Evolutionary conservation across 345 rosid species (phyloP).

Genomic region (Laguncularia racemosa): DNA sequence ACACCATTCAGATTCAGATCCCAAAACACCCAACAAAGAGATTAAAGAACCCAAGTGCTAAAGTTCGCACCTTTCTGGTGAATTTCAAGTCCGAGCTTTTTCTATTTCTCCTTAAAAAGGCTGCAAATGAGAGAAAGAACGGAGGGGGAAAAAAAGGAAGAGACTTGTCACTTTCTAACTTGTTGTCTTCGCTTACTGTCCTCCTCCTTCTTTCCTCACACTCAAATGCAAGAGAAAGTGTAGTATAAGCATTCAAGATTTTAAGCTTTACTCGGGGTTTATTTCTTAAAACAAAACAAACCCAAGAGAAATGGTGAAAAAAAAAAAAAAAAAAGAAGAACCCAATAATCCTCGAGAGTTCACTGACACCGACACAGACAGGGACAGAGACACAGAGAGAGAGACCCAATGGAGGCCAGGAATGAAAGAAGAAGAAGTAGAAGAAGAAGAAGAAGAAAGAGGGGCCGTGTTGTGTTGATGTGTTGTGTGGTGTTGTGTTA

Average conservation of each 20-base stretch:
- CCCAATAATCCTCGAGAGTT: not conserved
- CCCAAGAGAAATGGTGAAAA: not conserved
- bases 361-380: not conserved
- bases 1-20: constrained; percentile 1
- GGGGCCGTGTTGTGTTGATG: not conserved
- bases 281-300: not conserved
- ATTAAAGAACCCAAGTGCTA: too few relatives aligned
- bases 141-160: not conserved
- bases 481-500: constrained; percentile 1
- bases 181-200: not conserved
- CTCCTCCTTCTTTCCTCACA: constrained; percentile 6
- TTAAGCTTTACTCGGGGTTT: constrained; percentile 1
- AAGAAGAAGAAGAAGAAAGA: not conserved
- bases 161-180: not conserved
- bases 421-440: not conserved
- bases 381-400: not conserved
- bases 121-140: too few relatives aligned
- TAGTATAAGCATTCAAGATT: constrained; percentile 13
- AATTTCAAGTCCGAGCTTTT: too few relatives aligned
- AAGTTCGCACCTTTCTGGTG: too few relatives aligned
- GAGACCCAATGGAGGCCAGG: not conserved
- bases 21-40: not conserved
- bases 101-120: too few relatives aligned
- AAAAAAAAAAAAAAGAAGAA: not conserved
- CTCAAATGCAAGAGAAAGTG: constrained; percentile 9